Evolutionary conservation across 1,284 basidiomycete genomes (phyloP).

Genomic region (Ganoderma lucidum): DNA sequence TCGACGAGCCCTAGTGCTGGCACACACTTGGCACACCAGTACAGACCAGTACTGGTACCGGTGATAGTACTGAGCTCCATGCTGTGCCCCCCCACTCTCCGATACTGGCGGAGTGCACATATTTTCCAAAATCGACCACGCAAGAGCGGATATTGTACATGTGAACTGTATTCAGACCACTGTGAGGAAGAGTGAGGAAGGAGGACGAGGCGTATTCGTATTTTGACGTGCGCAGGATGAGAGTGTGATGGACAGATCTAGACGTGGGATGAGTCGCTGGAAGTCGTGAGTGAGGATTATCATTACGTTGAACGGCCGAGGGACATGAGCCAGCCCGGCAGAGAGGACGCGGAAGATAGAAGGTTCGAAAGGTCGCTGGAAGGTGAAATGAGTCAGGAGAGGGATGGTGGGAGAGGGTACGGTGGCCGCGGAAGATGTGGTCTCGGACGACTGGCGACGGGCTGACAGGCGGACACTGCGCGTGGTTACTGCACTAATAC

Average conservation of each 20-base stretch:
- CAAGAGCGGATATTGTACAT: too few relatives aligned
- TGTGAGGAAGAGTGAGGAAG: not conserved
- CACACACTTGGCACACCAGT: too few relatives aligned
- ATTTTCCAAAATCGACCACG: not conserved
- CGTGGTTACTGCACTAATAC: not conserved
- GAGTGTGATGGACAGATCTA: not conserved
- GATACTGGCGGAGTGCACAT: not conserved
- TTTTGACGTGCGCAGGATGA: not conserved
- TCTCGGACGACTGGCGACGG: not conserved
- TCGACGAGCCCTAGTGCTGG: not conserved
- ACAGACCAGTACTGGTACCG: too few relatives aligned
- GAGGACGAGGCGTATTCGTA: not conserved
- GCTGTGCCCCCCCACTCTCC: not conserved
- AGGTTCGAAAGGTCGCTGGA: too few relatives aligned
- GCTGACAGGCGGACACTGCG: not conserved
- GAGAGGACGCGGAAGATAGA: too few relatives aligned
- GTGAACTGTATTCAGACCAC: not conserved
- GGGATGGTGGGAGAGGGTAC: too few relatives aligned
- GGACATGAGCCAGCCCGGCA: too few relatives aligned
- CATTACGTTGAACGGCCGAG: too few relatives aligned
- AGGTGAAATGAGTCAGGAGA: too few relatives aligned
- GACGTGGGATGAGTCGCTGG: too few relatives aligned
- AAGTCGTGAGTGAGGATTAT: too few relatives aligned
- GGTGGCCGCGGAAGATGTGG: not conserved
- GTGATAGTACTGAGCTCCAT: too few relatives aligned